Evolutionary conservation across 805 yeast genomes (phyloP).

Genomic region (Monosporozyma aerobia): DNA sequence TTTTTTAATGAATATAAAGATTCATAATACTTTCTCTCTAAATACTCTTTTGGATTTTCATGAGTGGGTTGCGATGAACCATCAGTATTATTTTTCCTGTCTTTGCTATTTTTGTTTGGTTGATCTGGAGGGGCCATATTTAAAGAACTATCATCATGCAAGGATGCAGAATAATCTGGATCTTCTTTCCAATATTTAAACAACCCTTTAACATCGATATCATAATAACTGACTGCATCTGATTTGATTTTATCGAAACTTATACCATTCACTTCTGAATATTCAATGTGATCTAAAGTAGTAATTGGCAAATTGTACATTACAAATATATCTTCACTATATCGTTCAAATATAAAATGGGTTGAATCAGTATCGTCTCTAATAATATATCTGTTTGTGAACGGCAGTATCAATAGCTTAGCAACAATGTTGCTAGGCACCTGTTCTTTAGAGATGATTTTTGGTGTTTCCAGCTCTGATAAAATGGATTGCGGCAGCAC

Average conservation of each 20-base stretch:
- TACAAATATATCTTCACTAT: constrained; percentile 10
- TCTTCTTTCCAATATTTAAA: constrained; percentile 9
- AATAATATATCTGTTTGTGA: constrained; percentile 6
- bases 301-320: background rate
- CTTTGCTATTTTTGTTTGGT: background rate
- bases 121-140: background rate
- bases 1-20: constrained; percentile 29
- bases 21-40: constrained; percentile 30
- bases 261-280: background rate
- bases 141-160: background rate
- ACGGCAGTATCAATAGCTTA: background rate
- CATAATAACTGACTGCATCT: background rate
- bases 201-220: constrained; percentile 5
- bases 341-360: constrained; percentile 14
- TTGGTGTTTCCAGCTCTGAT: constrained; percentile 4
- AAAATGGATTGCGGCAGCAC: constrained; percentile 8
- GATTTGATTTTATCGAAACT: background rate
- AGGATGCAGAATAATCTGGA: background rate
- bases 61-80: background rate
- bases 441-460: constrained; percentile 2
- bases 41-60: constrained; percentile 16
- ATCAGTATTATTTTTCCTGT: background rate
- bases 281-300: background rate
- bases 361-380: constrained; percentile 1
- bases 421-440: constrained; percentile 5